Conservation (phyloP, 352 stramenopile species). For the Phytophthora multivora region DNA sequence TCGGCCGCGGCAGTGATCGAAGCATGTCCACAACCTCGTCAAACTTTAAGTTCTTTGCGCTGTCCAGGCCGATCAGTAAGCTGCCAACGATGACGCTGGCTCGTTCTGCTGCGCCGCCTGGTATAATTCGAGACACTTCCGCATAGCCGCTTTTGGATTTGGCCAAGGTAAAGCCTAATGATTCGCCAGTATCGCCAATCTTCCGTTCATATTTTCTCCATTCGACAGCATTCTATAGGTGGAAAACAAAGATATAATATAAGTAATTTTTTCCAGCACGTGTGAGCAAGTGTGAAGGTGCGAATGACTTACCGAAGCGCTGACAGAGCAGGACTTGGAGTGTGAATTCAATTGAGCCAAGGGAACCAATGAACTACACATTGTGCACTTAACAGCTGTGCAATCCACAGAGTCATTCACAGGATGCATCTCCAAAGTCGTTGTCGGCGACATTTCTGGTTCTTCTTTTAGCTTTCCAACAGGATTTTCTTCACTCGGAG, state of each 20-base stretch:
- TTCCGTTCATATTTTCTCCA: conserved; percentile 73
- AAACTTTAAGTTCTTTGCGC: conserved; percentile 60
- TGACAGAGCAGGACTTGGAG: conserved; percentile 63
- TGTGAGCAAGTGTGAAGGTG: not conserved
- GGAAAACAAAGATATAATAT: not conserved
- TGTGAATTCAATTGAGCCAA: conserved; percentile 65
- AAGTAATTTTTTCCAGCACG: not conserved
- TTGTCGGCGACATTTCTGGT: conserved; percentile 4
- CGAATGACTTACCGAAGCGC: conserved; percentile 35
- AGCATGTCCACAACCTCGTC: conserved; percentile 77
- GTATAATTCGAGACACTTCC: conserved; percentile 68
- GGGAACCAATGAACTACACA: conserved; percentile 50
- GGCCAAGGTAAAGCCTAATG: conserved; percentile 74
- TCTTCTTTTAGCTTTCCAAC: conserved; percentile 13
- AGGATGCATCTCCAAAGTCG: conserved; percentile 1
- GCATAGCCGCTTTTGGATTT: conserved; percentile 73
- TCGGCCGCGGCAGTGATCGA: conserved; percentile 49
- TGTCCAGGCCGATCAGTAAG: conserved; percentile 75
- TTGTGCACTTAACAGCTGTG: conserved; percentile 74
- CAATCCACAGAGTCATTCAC: conserved; percentile 6
- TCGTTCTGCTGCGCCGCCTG: conserved; percentile 58
- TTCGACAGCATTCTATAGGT: conserved; percentile 30
- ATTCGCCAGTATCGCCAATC: conserved; percentile 44
- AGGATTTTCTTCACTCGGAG: conserved; percentile 11
- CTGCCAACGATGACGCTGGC: conserved; percentile 73